Evolutionary conservation across 1,139 yeast species (phyloP), one percentile per base, ranked within the genome.

Genomic region (Pichia sp.): DNA sequence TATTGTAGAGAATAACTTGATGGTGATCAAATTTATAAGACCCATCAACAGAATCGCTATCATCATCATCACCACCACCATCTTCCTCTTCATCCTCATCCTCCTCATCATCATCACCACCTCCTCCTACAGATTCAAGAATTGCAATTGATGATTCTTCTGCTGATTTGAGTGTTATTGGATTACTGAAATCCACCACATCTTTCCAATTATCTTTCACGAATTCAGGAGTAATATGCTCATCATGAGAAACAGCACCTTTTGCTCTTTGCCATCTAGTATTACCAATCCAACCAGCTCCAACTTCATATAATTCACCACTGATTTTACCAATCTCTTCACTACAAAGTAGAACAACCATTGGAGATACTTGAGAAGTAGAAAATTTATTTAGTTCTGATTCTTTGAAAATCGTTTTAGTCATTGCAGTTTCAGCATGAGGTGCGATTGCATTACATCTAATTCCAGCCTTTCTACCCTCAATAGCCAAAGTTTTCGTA

Each of bases 381-480:
- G 85, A 88, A 67, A 82, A 86, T 58, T 81, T 77, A 64, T 85
- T 85, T 50, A 72, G 69, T 68, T 89, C 97, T 41, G 69, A 68
- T 47, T 81, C 83, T 41, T 79, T 74, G 68, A 89, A 85, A 41
- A 91, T 77, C 9, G 95, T 82, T 59, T 77, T 74, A 26, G 97
- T 91, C 98, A 91, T 91, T 49, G 94, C 91, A 39, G 98, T 89
- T 60, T 89, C 96, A 34, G 97, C 97, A 61, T 89, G 96, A 45
- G 98, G 98, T 36, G 97, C 97, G 62, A 88, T 82, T 38, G 79
- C 73, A 61, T 89, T 85, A 46, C 79, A 91, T 58, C 72, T 71
- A 54, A 91, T 85, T 59, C 82, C 79, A 58, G 69, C 61, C 64
- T 76, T 86, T 47, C 79, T 77, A 56, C 98, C 98, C 67, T 91